A percentile compares a stretch with the other conserved stretches of the same genome.
Evolutionary conservation across 768 basidiomycete species (phyloP).

Genomic region (Rhizopogon salebrosus): DNA sequence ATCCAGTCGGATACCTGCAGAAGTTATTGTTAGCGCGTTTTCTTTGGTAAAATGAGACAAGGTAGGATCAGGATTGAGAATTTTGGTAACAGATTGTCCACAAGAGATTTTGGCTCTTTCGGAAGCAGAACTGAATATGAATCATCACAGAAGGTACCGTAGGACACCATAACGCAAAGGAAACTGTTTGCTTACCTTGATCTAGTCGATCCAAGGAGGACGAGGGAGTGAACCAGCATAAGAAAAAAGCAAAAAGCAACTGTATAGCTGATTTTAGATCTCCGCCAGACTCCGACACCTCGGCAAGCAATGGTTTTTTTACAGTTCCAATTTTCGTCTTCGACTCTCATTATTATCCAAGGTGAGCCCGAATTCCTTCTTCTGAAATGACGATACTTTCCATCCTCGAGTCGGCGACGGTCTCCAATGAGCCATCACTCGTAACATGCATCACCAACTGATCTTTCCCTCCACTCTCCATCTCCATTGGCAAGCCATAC

Average conservation of each 20-base stretch:
- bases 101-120: slow-evolving; percentile 72
- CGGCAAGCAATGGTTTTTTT: not conserved
- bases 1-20: not conserved
- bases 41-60: not conserved
- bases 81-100: slow-evolving; percentile 55
- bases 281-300: not conserved
- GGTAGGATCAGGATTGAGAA: slow-evolving; percentile 45
- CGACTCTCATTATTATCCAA: not conserved
- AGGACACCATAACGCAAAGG: not conserved
- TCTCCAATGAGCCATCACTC: slow-evolving; percentile 65
- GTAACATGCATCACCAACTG: slow-evolving; percentile 70
- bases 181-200: not conserved
- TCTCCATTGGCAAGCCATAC: slow-evolving; percentile 5
- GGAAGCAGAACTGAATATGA: slow-evolving; percentile 78
- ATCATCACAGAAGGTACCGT: slow-evolving; percentile 38
- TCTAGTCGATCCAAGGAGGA: slow-evolving; percentile 6
- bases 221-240: not conserved
- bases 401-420: slow-evolving; percentile 70
- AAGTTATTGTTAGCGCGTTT: not conserved
- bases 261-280: slow-evolving; percentile 33
- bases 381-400: slow-evolving; percentile 57
- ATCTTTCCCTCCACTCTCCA: slow-evolving; percentile 20
- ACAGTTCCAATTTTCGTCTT: not conserved
- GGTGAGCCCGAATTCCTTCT: slow-evolving; percentile 28
- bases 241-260: slow-evolving; percentile 15